Conservation (phyloP, 495 filamentous ascomycete genomes). For the Usnea hakonensis region DNA sequence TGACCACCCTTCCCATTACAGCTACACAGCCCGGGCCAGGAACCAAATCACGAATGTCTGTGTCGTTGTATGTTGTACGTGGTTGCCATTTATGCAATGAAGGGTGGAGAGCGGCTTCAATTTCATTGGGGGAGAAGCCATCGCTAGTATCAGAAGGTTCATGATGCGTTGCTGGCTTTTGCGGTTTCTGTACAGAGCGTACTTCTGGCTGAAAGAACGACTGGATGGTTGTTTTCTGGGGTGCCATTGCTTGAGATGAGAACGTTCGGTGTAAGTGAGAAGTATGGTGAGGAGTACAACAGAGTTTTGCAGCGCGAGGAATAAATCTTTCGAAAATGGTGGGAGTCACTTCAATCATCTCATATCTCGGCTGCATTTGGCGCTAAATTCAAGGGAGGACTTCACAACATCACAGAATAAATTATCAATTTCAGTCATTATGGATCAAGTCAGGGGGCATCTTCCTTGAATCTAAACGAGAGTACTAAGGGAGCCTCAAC, state of each 20-base stretch:
- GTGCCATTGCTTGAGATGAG: conserved; percentile 26
- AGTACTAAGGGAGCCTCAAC: conserved; percentile 18
- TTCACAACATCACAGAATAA: conserved; percentile 2
- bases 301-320: background rate
- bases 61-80: conserved; percentile 42
- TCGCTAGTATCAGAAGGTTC: conserved; percentile 31
- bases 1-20: conserved; percentile 53
- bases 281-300: background rate
- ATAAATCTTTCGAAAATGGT: background rate
- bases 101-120: conserved; percentile 35
- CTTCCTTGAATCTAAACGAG: conserved; percentile 29
- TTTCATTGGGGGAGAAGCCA: conserved; percentile 45
- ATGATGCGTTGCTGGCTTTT: conserved; percentile 1
- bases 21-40: conserved; percentile 44
- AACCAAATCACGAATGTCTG: conserved; percentile 42
- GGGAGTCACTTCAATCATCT: background rate
- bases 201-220: conserved; percentile 42
- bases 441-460: conserved; percentile 7
- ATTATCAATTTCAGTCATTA: background rate
- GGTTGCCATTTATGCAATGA: conserved; percentile 46
- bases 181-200: conserved; percentile 6
- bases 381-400: background rate
- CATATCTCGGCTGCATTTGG: conserved; percentile 4
- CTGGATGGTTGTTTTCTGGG: conserved; percentile 41
- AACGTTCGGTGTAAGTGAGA: background rate